Base-by-base conservation (phyloP, 1,139 yeast genomes). In the Taphrina wiesneri region DNA sequence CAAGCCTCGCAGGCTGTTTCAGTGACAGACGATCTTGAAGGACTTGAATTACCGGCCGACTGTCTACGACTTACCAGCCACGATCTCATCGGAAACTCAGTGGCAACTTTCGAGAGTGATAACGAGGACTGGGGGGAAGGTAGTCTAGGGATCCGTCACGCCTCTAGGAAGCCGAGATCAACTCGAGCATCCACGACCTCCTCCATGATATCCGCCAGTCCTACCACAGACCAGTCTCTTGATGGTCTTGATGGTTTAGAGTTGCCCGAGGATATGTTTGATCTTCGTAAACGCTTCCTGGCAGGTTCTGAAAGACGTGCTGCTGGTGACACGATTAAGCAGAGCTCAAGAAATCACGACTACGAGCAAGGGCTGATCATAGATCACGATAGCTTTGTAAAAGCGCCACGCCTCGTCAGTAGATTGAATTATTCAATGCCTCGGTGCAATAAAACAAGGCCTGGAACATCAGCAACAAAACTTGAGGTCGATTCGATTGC, bases 161-260 rank as follows among this genome's bases (percentile, higher is more conserved):
- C 62, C 2, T 41, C 65, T 17, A 34, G 57, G 19, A 39, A 26
- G 28, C 19, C 51, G 9, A 21, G 56, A 13, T 46, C 49, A 7
- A 36, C 43, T 30, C 36, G 67, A 6, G 65, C 34, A n/a, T 63
- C 67, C 9, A 45, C 54, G n/a, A 53, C 67, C 17, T 67, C 67
- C 26, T 52, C 56, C 30, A 52, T 47, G 23, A 34, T 63, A 9
- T 63, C 67, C 25, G 25, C 53, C 5, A 63, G 67, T 9, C 56
- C 67, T 17, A 68, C 71, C 45, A 68, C 69, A 21, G 68, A 68
- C 41, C 70, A 64, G 26, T 68, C 67, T 30, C 71, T 69, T 11
- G 70, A 70, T 11, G 60, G 34, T 30, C 53, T 70, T 26, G 51
- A 64, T 9, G 72, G 71, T 21, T 56, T 70, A 23, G 71, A 70